Percentiles rank a stretch among this genome's conserved stretches.
phyloP scores from a whole-genome alignment of 371 early-diverging fungal species.

The Gilbertella persicaria region DNA sequence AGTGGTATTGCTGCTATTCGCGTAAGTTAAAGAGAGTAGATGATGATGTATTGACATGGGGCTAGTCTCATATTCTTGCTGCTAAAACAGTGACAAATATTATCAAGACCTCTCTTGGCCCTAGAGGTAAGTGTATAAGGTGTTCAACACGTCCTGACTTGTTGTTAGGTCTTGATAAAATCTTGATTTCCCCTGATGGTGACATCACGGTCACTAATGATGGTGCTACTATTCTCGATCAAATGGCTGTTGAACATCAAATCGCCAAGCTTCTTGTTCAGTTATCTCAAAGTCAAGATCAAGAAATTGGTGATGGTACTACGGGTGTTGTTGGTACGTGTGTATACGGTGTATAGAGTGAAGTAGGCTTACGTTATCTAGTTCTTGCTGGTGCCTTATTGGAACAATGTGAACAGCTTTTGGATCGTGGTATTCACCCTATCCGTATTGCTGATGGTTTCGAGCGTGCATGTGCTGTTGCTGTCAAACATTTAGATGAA shows the following conservation, averaged over 20 bases:
- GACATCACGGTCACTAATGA: conserved; percentile 99
- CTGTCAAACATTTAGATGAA: conserved; percentile 88
- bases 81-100: conserved; percentile 97
- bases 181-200: conserved; percentile 98
- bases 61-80: conserved; percentile 96
- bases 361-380: conserved; percentile 22
- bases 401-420: conserved; percentile 94
- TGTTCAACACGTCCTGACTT: not conserved
- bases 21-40: conserved; percentile 49
- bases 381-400: conserved; percentile 98
- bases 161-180: conserved; percentile 94
- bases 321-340: conserved; percentile 97
- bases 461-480: conserved; percentile 94
- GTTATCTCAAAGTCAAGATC: conserved; percentile 98
- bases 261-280: conserved; percentile 98
- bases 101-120: conserved; percentile 98
- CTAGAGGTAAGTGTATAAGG: conserved; percentile 74
- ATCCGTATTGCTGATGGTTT: conserved; percentile 99
- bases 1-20: conserved; percentile 92
- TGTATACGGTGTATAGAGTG: not conserved
- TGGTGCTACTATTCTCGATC: conserved; percentile 99
- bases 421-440: conserved; percentile 99
- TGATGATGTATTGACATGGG: not conserved
- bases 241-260: conserved; percentile 99
- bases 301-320: conserved; percentile 99